These are phyloP conservation scores for Artomyces pyxidatus DNA, from an alignment of 768 basidiomycete species.

Conservation along the genomic window DNA sequence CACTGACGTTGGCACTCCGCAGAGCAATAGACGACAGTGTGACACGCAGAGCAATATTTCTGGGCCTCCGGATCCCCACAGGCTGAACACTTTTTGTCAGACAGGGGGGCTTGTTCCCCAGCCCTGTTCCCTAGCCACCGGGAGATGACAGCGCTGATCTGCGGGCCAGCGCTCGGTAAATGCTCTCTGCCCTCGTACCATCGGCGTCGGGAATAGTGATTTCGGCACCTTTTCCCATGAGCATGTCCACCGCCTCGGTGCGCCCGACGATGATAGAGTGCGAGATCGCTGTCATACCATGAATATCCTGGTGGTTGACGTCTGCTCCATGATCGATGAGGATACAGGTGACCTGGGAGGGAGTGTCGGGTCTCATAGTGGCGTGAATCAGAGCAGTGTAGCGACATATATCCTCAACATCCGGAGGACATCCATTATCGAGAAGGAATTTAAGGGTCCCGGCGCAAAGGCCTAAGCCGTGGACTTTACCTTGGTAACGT, in stretches of 20 bases:
- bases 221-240: conserved; percentile 44
- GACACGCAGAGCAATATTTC: conserved; percentile 38
- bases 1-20: conserved; percentile 44
- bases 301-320: conserved; percentile 40
- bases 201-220: conserved; percentile 33
- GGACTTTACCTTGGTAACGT: conserved; percentile 27
- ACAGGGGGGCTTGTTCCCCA: conserved; percentile 34
- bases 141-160: conserved; percentile 34
- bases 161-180: conserved; percentile 31
- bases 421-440: conserved; percentile 30
- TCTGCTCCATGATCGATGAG: conserved; percentile 42
- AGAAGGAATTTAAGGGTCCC: conserved; percentile 36
- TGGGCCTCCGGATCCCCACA: conserved; percentile 27
- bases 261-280: conserved; percentile 21
- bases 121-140: conserved; percentile 40
- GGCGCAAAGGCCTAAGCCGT: conserved; percentile 44
- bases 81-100: conserved; percentile 38
- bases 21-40: conserved; percentile 43
- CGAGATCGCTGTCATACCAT: conserved; percentile 37
- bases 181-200: conserved; percentile 24
- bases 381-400: conserved; percentile 43
- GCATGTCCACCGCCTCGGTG: conserved; percentile 26
- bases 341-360: conserved; percentile 26
- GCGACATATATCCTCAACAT: conserved; percentile 34
- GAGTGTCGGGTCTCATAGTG: conserved; percentile 22